Evolutionary conservation across 2,329 filamentous ascomycete species (phyloP).

Genomic region (Samsoniella hepiali): DNA sequence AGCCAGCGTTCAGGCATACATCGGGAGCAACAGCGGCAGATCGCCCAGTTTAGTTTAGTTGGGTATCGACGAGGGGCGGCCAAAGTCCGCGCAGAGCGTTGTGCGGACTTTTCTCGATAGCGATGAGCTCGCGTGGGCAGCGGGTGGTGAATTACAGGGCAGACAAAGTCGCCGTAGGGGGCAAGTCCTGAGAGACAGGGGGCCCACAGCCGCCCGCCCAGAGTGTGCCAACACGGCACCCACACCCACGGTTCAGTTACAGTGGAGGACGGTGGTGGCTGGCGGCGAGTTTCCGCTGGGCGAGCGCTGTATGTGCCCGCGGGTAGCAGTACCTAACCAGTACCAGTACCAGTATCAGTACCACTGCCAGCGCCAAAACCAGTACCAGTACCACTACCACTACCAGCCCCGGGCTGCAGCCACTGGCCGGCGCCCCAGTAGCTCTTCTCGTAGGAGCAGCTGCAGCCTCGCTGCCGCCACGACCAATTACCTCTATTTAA

Average conservation of each 20-base stretch:
- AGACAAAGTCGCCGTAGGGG: not conserved
- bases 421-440: no score
- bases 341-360: not conserved
- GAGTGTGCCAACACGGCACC: not conserved
- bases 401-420: not conserved
- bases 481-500: no score
- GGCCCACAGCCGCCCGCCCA: not conserved
- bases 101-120: conserved; percentile 2
- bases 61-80: not conserved
- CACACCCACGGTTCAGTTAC: conserved; percentile 1
- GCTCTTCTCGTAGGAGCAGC: no score
- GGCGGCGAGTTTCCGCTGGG: not conserved
- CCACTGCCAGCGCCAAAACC: not conserved
- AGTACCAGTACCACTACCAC: not conserved
- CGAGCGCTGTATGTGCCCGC: not conserved
- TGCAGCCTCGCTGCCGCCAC: no score
- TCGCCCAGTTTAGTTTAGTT: not conserved
- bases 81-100: conserved; percentile 1
- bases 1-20: not conserved
- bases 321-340: no score
- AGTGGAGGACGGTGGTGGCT: not conserved
- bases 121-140: not conserved
- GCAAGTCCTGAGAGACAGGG: not conserved
- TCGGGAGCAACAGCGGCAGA: not conserved
- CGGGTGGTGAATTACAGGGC: not conserved